phyloP scores from a whole-genome alignment of 768 basidiomycete genomes.

The Cystofilobasidium ferigula region DNA sequence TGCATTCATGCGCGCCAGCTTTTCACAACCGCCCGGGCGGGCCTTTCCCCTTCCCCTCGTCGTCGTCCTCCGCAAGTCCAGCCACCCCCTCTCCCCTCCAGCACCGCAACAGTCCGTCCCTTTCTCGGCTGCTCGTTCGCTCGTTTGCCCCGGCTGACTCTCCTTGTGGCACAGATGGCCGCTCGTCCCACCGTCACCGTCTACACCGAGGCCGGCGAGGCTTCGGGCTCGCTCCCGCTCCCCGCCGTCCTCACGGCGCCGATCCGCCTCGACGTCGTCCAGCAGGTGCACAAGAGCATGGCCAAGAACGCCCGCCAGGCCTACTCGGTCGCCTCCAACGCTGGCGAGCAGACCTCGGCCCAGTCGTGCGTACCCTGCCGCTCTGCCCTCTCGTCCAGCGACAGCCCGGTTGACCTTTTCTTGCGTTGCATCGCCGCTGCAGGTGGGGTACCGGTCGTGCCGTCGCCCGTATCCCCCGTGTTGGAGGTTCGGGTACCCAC shows the following conservation, averaged over 20 bases:
- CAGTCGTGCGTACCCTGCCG: too few relatives aligned
- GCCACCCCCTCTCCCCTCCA: background rate
- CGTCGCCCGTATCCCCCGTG: constrained; percentile 99
- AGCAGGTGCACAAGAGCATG: constrained; percentile 96
- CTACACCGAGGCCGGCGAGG: constrained; percentile 45
- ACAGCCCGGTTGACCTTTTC: too few relatives aligned
- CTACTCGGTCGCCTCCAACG: constrained; percentile 92
- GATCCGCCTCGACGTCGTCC: constrained; percentile 95
- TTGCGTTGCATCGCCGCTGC: too few relatives aligned
- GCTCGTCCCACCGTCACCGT: constrained; percentile 9
- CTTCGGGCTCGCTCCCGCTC: constrained; percentile 77
- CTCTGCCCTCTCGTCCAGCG: too few relatives aligned
- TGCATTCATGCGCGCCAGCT: too few relatives aligned
- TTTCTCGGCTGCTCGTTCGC: too few relatives aligned
- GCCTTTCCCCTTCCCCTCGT: background rate
- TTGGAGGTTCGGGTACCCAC: constrained; percentile 95
- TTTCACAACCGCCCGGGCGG: background rate
- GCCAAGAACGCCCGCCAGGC: constrained; percentile 97
- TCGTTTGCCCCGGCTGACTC: background rate
- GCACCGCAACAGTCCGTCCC: too few relatives aligned
- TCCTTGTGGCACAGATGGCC: too few relatives aligned
- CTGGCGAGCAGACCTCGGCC: constrained; percentile 86
- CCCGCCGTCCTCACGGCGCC: constrained; percentile 96
- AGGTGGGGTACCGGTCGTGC: constrained; percentile 99
- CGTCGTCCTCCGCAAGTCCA: background rate